phyloP scores from a whole-genome alignment of 345 rosid species.

The Combretum micranthum region DNA sequence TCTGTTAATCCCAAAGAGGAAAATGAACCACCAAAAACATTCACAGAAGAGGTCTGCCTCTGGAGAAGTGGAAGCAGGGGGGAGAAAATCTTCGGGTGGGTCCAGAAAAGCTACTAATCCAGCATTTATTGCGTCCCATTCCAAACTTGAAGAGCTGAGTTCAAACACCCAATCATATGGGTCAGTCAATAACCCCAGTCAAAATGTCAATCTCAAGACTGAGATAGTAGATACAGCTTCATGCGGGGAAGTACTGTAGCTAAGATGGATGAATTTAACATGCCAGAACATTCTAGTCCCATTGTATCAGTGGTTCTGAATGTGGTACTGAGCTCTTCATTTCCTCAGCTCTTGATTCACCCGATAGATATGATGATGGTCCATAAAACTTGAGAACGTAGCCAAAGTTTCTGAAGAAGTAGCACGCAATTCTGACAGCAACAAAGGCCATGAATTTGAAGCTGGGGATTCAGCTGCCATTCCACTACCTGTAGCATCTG shows the following conservation, averaged over 20 bases:
- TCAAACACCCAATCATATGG: conserved; percentile 32
- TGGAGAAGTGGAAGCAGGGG: conserved; percentile 40
- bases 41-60: conserved; percentile 53
- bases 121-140: conserved; percentile 58
- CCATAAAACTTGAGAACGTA: conserved; percentile 28
- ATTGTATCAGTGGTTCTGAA: conserved; percentile 46
- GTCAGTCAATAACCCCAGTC: conserved; percentile 27
- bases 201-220: conserved; percentile 34
- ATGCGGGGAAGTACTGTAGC: conserved; percentile 18
- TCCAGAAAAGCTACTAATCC: conserved; percentile 56
- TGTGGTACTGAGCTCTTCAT: conserved; percentile 90
- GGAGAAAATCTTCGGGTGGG: conserved; percentile 30
- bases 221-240: conserved; percentile 25
- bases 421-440: conserved; percentile 14
- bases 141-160: conserved; percentile 73
- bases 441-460: conserved; percentile 27
- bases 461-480: conserved; percentile 21
- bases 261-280: conserved; percentile 19
- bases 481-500: conserved; percentile 15
- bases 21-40: conserved; percentile 44
- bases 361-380: conserved; percentile 59
- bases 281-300: conserved; percentile 25
- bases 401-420: conserved; percentile 33
- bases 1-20: conserved; percentile 30
- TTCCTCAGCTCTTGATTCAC: conserved; percentile 83